Evolutionary conservation across 768 basidiomycete genomes (phyloP).

Genomic region (Pholiota conissans): DNA sequence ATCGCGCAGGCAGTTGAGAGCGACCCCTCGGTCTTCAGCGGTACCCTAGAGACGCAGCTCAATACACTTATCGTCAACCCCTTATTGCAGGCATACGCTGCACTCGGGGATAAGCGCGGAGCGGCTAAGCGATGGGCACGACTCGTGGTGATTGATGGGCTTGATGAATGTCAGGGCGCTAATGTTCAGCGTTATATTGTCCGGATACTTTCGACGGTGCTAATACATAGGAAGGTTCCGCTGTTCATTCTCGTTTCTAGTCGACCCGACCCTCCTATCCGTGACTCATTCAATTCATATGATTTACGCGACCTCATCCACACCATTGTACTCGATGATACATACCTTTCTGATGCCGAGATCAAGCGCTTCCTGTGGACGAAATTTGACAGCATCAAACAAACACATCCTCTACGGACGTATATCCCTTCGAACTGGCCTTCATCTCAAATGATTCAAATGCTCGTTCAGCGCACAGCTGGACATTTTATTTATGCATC

Average conservation of each 20-base stretch:
- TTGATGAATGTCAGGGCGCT: constrained; percentile 26
- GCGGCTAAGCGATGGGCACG: constrained; percentile 17
- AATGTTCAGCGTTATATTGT: constrained; percentile 29
- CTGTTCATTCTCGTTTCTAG: constrained; percentile 29
- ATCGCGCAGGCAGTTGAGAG: constrained; percentile 26
- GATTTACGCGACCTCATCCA: constrained; percentile 25
- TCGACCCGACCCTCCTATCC: constrained; percentile 28
- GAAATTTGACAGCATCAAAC: constrained; percentile 24
- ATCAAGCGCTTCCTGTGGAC: constrained; percentile 24
- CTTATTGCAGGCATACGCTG: constrained; percentile 18
- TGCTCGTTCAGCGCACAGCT: constrained; percentile 20
- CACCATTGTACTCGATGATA: constrained; percentile 24
- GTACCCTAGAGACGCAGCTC: constrained; percentile 24
- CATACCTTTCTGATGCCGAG: constrained; percentile 23
- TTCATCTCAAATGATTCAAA: constrained; percentile 12
- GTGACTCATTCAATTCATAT: constrained; percentile 29
- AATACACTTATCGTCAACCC: constrained; percentile 26
- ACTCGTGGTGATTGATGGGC: constrained; percentile 26
- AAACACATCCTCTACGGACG: constrained; percentile 21
- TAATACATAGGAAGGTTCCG: constrained; percentile 22
- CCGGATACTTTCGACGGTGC: constrained; percentile 25
- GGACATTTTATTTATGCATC: constrained; percentile 30
- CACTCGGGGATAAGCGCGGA: constrained; percentile 16
- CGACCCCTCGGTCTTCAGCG: constrained; percentile 25
- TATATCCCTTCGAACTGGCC: constrained; percentile 26